Evolutionary conservation across 108 stramenopile genomes (phyloP).

Genomic region (Epithemia pelagica): DNA sequence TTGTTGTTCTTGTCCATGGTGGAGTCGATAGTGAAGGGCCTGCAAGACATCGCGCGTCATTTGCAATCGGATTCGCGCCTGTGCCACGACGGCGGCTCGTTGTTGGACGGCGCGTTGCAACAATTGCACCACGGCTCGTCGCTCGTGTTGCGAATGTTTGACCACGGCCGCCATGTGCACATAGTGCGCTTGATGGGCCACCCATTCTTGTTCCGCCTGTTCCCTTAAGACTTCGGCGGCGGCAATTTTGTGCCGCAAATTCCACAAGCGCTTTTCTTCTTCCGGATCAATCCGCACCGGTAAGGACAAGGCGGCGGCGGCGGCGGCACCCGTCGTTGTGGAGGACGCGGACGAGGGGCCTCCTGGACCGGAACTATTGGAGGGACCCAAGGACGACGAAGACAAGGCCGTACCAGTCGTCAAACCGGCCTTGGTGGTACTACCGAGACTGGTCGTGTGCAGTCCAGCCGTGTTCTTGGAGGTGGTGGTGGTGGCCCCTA

Average conservation of each 20-base stretch:
- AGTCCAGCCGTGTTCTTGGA: neutral
- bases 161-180: slow-evolving; percentile 57
- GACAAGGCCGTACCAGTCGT: too few relatives aligned
- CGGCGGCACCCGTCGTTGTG: slow-evolving; percentile 1
- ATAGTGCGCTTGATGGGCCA: slow-evolving; percentile 74
- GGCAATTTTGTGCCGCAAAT: slow-evolving; percentile 65
- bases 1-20: neutral
- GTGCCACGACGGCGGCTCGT: slow-evolving; percentile 46
- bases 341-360: neutral
- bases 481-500: neutral
- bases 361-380: neutral
- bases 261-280: slow-evolving; percentile 71
- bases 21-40: slow-evolving; percentile 39
- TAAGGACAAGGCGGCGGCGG: slow-evolving; percentile 28
- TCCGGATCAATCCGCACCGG: slow-evolving; percentile 86
- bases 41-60: slow-evolving; percentile 61
- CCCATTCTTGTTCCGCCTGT: slow-evolving; percentile 68
- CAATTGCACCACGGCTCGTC: slow-evolving; percentile 38
- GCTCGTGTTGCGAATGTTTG: slow-evolving; percentile 30
- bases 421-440: neutral
- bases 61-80: slow-evolving; percentile 58
- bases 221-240: slow-evolving; percentile 69
- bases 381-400: slow-evolving; percentile 39
- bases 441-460: neutral
- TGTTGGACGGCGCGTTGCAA: slow-evolving; percentile 41